phyloP scores from a whole-genome alignment of 768 basidiomycete genomes.

The Candolleomyces aberdarensis region DNA sequence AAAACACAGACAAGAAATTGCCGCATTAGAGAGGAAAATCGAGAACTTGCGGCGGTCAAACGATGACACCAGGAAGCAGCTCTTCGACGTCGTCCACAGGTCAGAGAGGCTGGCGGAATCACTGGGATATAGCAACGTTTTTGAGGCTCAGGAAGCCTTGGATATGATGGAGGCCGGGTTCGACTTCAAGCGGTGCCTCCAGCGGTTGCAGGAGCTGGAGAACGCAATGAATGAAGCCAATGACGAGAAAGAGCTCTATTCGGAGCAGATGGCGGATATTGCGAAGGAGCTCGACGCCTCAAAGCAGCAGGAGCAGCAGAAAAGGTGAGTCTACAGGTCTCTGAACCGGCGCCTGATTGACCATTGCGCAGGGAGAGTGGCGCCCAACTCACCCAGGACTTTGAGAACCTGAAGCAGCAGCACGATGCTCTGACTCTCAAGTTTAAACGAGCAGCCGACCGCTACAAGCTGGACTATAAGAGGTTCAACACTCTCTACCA shows the following conservation, averaged over 20 bases:
- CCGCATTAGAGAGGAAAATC: constrained; percentile 20
- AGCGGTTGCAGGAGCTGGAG: constrained; percentile 31
- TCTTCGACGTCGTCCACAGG: constrained; percentile 36
- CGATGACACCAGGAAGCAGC: constrained; percentile 26
- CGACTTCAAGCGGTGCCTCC: constrained; percentile 33
- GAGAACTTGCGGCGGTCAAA: constrained; percentile 29
- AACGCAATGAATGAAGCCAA: constrained; percentile 17
- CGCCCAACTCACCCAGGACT: constrained; percentile 19
- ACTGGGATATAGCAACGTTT: constrained; percentile 42
- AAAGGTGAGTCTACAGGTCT: background rate
- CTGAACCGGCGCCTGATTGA: background rate
- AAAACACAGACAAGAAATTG: constrained; percentile 26
- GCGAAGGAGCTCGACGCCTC: constrained; percentile 7
- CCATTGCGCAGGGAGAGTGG: background rate
- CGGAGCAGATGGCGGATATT: constrained; percentile 16
- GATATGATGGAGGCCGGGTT: constrained; percentile 32
- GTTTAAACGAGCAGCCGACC: constrained; percentile 42
- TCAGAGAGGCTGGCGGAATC: constrained; percentile 34
- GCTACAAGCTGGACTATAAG: constrained; percentile 51
- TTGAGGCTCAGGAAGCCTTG: constrained; percentile 40
- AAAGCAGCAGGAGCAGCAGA: constrained; percentile 5
- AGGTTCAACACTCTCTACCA: constrained; percentile 46
- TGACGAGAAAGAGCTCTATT: constrained; percentile 17
- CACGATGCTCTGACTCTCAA: constrained; percentile 44
- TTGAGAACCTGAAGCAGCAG: constrained; percentile 32